phyloP scores from a whole-genome alignment of 2,329 filamentous ascomycete species.

The Dactylellina sp. region DNA sequence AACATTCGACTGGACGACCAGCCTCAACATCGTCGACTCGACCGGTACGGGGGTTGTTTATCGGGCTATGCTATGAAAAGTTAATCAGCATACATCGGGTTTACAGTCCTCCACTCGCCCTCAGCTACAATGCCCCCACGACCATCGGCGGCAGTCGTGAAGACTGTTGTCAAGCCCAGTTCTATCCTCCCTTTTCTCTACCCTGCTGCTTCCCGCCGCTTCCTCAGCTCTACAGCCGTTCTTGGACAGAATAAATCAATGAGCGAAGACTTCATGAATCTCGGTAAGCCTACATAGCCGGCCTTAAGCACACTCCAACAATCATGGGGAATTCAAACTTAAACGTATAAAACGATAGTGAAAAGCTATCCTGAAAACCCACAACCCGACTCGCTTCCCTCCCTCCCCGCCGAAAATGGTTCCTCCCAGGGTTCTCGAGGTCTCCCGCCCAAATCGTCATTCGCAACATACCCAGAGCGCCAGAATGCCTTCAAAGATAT shows the following conservation, averaged over 20 bases:
- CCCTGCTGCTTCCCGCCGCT: conserved; percentile 36
- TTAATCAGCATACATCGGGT: conserved; percentile 3
- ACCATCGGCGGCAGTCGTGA: conserved; percentile 30
- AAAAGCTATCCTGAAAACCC: conserved; percentile 14
- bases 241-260: conserved; percentile 1
- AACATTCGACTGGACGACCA: conserved; percentile 7
- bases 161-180: conserved; percentile 26
- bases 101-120: conserved; percentile 1
- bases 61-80: conserved; percentile 10
- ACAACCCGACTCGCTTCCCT: conserved; percentile 16
- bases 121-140: conserved; percentile 43
- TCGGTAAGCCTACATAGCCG: conserved; percentile 14
- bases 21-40: conserved; percentile 21
- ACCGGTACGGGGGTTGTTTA: neutral
- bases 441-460: conserved; percentile 5
- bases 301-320: too few species aligned
- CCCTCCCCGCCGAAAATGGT: conserved; percentile 15
- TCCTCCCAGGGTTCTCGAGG: conserved; percentile 3
- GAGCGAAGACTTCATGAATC: conserved; percentile 12
- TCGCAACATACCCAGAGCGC: conserved; percentile 10
- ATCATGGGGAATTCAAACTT: neutral
- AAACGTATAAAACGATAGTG: neutral
- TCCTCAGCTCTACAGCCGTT: conserved; percentile 23
- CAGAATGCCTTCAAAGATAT: conserved; percentile 30
- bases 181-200: conserved; percentile 49